A percentile compares a stretch with the other conserved stretches of the same genome.
Evolutionary conservation across 495 filamentous ascomycete genomes (phyloP).

Genomic region (Clohesyomyces aquaticus): DNA sequence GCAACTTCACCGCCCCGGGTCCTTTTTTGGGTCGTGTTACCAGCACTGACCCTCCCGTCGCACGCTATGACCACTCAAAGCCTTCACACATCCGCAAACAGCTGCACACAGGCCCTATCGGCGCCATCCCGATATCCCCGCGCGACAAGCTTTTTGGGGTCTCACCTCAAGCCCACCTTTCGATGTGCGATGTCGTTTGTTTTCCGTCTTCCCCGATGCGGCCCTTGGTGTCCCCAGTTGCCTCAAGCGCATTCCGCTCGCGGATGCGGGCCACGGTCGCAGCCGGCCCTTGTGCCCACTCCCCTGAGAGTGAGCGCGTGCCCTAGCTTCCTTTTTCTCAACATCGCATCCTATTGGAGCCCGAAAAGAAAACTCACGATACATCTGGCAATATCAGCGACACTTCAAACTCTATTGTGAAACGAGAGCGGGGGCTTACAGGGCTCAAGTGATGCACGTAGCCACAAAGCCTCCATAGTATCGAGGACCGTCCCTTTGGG

Average conservation of each 20-base stretch:
- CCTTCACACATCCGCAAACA: background rate
- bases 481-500: slow-evolving; percentile 11
- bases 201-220: slow-evolving; percentile 19
- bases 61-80: background rate
- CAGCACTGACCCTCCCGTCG: background rate
- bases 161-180: slow-evolving; percentile 12
- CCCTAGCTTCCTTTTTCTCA: slow-evolving; percentile 22
- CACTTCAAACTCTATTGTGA: background rate
- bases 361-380: slow-evolving; percentile 11
- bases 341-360: slow-evolving; percentile 15
- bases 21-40: background rate
- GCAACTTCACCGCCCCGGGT: background rate
- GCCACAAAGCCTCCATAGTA: slow-evolving; percentile 21
- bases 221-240: background rate
- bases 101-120: background rate
- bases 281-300: slow-evolving; percentile 17
- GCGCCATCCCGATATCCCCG: slow-evolving; percentile 15
- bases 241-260: background rate
- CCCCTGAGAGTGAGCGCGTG: slow-evolving; percentile 20
- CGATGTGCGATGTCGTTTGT: slow-evolving; percentile 8
- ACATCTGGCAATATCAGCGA: slow-evolving; percentile 15
- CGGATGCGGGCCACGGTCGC: slow-evolving; percentile 15
- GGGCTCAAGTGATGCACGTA: slow-evolving; percentile 14
- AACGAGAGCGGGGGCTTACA: slow-evolving; percentile 2
- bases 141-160: slow-evolving; percentile 9